phyloP scores from a whole-genome alignment of 768 basidiomycete genomes.

The Pilatotrama ljubarskyi region DNA sequence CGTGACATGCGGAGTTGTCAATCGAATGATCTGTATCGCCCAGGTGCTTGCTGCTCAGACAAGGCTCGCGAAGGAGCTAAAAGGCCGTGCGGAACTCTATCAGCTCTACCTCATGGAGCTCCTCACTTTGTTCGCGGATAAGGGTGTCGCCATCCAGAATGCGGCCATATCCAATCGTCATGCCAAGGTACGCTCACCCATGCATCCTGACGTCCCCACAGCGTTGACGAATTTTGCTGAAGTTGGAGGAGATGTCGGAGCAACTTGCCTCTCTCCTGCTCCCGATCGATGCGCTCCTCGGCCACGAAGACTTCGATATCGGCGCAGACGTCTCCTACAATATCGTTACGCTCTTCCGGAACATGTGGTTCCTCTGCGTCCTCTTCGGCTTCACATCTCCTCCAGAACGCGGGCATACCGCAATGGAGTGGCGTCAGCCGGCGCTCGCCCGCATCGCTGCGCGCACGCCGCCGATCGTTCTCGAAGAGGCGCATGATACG shows the following conservation, averaged over 20 bases:
- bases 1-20: no score
- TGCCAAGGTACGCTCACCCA: conserved; percentile 50
- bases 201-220: no score
- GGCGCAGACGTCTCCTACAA: conserved; percentile 54
- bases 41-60: conserved; percentile 92
- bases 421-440: conserved; percentile 78
- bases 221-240: neutral
- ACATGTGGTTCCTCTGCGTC: conserved; percentile 91
- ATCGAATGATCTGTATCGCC: neutral
- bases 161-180: conserved; percentile 63
- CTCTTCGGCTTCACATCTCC: conserved; percentile 75
- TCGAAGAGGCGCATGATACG: conserved; percentile 80
- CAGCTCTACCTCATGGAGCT: conserved; percentile 82
- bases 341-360: conserved; percentile 78
- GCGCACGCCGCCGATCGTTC: conserved; percentile 83
- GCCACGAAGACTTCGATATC: conserved; percentile 67
- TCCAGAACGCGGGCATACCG: conserved; percentile 52
- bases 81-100: conserved; percentile 73
- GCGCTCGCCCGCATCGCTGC: conserved; percentile 77
- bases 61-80: conserved; percentile 77
- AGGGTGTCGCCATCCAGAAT: conserved; percentile 89
- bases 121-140: conserved; percentile 83
- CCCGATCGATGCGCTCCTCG: conserved; percentile 86
- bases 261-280: conserved; percentile 86
- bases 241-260: conserved; percentile 84